These are phyloP conservation scores for Diaporthe destruens DNA, from an alignment of 2,329 filamentous ascomycete species.

Conservation along the genomic window DNA sequence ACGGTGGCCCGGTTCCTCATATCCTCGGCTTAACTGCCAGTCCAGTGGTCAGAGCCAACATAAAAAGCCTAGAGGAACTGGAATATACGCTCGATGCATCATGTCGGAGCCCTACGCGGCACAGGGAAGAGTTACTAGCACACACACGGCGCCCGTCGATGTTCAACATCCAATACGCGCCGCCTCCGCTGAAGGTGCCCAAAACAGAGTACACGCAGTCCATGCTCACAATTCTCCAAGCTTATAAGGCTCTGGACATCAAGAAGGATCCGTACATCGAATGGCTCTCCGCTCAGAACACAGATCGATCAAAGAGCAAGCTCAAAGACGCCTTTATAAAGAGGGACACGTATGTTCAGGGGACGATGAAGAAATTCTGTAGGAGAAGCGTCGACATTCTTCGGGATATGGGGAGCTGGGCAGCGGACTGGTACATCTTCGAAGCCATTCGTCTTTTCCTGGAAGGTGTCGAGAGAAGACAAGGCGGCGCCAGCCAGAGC, in stretches of 20 bases:
- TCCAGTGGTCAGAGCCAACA: slow-evolving; percentile 73
- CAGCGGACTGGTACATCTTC: slow-evolving; percentile 74
- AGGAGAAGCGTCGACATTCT: slow-evolving; percentile 64
- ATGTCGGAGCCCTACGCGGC: slow-evolving; percentile 75
- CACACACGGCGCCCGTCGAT: slow-evolving; percentile 77
- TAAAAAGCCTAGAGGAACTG: slow-evolving; percentile 68
- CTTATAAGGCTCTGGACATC: slow-evolving; percentile 64
- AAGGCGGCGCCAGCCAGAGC: slow-evolving; percentile 51
- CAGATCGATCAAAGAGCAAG: slow-evolving; percentile 54
- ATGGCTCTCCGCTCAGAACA: slow-evolving; percentile 57
- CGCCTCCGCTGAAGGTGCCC: not conserved
- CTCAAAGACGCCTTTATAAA: slow-evolving; percentile 57
- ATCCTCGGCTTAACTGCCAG: slow-evolving; percentile 87
- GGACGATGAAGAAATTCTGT: slow-evolving; percentile 68
- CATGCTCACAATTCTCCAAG: slow-evolving; percentile 59
- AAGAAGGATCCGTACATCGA: slow-evolving; percentile 71
- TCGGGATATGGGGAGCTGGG: slow-evolving; percentile 75
- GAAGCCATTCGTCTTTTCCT: slow-evolving; percentile 57
- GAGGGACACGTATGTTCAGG: slow-evolving; percentile 63
- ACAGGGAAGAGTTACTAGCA: slow-evolving; percentile 77
- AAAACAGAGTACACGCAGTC: slow-evolving; percentile 47
- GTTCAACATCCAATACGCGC: slow-evolving; percentile 50
- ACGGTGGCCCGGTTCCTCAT: slow-evolving; percentile 63
- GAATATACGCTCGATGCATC: slow-evolving; percentile 78
- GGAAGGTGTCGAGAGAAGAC: slow-evolving; percentile 40